These are phyloP conservation scores for Fusarium mexicanum DNA, from an alignment of 2,329 filamentous ascomycete species.

Conservation along the genomic window DNA sequence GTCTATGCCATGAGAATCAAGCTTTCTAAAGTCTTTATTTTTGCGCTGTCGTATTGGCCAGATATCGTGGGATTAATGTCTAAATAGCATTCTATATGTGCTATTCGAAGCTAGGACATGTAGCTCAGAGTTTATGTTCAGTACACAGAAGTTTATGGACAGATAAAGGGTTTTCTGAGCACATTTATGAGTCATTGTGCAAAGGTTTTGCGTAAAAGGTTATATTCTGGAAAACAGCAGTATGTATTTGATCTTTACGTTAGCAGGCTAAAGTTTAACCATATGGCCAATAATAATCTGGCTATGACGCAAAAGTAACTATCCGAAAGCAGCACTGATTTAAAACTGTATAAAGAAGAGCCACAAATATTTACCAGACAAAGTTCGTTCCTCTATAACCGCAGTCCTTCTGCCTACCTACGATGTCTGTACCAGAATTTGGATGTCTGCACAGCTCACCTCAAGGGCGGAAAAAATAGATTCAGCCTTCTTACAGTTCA, in stretches of 20 bases:
- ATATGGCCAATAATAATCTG: accelerated
- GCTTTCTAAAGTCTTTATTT: neutral
- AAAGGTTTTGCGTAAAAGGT: neutral
- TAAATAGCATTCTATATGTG: no score
- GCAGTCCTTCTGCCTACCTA: accelerated
- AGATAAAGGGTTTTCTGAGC: neutral
- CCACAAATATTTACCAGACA: neutral
- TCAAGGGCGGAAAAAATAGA: neutral
- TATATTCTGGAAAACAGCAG: no score
- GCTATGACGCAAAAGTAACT: accelerated
- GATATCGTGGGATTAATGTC: neutral
- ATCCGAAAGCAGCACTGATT: neutral
- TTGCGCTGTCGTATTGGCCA: neutral
- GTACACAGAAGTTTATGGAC: neutral
- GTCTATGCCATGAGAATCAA: neutral
- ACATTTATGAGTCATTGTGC: neutral
- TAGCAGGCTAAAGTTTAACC: neutral
- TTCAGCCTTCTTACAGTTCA: no score
- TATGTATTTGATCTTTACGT: accelerated
- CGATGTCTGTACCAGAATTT: neutral
- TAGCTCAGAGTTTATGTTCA: neutral
- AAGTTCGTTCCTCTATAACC: accelerated
- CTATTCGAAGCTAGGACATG: neutral
- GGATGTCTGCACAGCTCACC: neutral
- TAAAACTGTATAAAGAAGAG: accelerated